Evolutionary conservation across 2,329 filamentous ascomycete species (phyloP).

Genomic region (Tolypocladium capitatum): DNA sequence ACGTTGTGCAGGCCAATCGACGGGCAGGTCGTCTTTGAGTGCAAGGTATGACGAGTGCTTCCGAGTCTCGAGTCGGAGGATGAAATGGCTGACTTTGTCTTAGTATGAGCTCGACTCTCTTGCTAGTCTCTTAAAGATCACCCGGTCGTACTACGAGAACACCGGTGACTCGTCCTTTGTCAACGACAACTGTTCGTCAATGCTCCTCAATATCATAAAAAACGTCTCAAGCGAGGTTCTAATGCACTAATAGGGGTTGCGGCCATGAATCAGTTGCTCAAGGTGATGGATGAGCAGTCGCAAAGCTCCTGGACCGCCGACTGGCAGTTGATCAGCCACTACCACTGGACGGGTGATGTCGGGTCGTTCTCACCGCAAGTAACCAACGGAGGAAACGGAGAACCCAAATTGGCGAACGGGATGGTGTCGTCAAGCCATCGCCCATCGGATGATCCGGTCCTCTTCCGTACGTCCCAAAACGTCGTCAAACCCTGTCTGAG

Average conservation of each 20-base stretch:
- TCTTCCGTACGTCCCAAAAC: constrained; percentile 30
- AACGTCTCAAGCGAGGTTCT: neutral
- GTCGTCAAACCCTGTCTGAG: neutral
- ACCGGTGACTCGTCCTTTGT: constrained; percentile 60
- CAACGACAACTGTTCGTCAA: constrained; percentile 13
- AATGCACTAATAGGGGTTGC: constrained; percentile 40
- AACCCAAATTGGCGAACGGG: constrained; percentile 63
- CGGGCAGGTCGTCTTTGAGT: constrained; percentile 14
- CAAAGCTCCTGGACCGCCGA: constrained; percentile 12
- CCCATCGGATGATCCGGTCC: constrained; percentile 72
- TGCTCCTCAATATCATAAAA: too few relatives aligned
- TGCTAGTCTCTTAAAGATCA: constrained; percentile 71
- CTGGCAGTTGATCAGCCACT: constrained; percentile 14
- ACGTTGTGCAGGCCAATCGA: constrained; percentile 8
- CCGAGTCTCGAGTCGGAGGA: neutral
- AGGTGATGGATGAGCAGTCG: constrained; percentile 12
- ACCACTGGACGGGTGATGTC: constrained; percentile 15
- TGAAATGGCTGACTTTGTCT: constrained; percentile 26
- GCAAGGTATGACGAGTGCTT: constrained; percentile 9
- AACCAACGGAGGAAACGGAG: constrained; percentile 58
- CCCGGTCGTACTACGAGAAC: constrained; percentile 60
- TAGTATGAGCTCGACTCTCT: constrained; percentile 88
- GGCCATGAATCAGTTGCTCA: constrained; percentile 29
- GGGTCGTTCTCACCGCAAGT: constrained; percentile 23
- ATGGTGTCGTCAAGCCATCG: constrained; percentile 70